Evolutionary conservation across 495 filamentous ascomycete genomes (phyloP), one percentile per base, ranked within the genome.

Genomic region (Corynascus novoguineensis): DNA sequence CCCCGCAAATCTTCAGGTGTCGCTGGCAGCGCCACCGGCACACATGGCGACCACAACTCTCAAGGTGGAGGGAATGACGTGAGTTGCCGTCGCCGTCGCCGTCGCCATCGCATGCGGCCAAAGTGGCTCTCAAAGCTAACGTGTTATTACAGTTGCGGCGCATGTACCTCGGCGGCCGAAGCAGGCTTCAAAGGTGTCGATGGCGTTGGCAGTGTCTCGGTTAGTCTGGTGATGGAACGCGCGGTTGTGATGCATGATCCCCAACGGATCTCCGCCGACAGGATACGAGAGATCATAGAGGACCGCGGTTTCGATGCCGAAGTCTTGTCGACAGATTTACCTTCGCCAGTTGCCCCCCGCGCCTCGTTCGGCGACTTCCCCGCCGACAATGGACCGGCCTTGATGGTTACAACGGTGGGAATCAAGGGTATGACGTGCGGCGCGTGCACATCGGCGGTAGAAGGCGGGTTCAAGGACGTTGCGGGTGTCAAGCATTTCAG

Each of bases 341-440:
- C 84, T 4, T 74, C 75, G 38, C 71, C 77, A 22, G 61, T 72
- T 44, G 53, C 51, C 65, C 69, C 67, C 21, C 61, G 61, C 38
- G 51, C 67, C 52, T 34, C 62, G 41, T 53, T 72, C 55, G 60
- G 66, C 58, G 53, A 71, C 46, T 60, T 61, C 22, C 60, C 66
- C 50, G 38, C 17, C 28, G 69, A 75, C 35, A 67, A 72, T 19
- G 68, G 58, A 6, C 63, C 71, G 4, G 17, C 62, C 19, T 70
- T 67, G 24, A 74, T 82, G 59, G 83, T 86, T 5, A 97, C 92
- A 0, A 96, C 90, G 0, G 78, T 98, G 17, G 82, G 85, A 4
- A 82, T 98, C 24, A 88, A 87, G 62, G 93, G 93, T 28, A 97
- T 98, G 93, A 97, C 92, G 5, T 98, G 92, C 64, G 92, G 92